Evolutionary conservation across 495 filamentous ascomycete genomes (phyloP).

Genomic region (Talaromyces proteolyticus): DNA sequence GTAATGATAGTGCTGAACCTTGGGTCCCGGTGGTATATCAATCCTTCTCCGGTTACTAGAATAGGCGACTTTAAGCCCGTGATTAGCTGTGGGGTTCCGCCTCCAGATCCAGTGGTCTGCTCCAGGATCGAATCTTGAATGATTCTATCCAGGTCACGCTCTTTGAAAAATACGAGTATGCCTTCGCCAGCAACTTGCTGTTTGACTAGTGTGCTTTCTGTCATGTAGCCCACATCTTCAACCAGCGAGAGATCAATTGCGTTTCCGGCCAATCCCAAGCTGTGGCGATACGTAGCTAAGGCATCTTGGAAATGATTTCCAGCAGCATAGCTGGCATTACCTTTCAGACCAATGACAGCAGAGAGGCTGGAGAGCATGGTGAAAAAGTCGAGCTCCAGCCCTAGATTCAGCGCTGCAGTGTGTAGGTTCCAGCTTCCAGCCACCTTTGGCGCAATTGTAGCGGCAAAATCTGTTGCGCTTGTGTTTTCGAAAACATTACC

Average conservation of each 20-base stretch:
- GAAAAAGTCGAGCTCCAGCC: slow-evolving; percentile 16
- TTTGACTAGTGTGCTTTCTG: too few relatives aligned
- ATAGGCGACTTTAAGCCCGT: too few relatives aligned
- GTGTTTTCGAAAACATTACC: too few relatives aligned
- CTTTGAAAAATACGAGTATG: slow-evolving; percentile 22
- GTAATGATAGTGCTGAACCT: background rate
- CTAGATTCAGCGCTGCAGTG: slow-evolving; percentile 8
- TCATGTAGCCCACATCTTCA: slow-evolving; percentile 18
- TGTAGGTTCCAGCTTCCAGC: slow-evolving; percentile 32
- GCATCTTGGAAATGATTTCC: slow-evolving; percentile 38
- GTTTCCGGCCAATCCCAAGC: slow-evolving; percentile 11
- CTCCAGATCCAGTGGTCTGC: slow-evolving; percentile 10
- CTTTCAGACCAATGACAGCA: slow-evolving; percentile 25
- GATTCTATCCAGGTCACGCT: slow-evolving; percentile 22
- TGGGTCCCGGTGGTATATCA: background rate
- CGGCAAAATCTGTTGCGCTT: too few relatives aligned
- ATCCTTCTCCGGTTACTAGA: background rate
- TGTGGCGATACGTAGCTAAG: slow-evolving; percentile 31
- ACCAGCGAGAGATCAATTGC: slow-evolving; percentile 13
- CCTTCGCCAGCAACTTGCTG: too few relatives aligned
- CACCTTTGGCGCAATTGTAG: slow-evolving; percentile 26
- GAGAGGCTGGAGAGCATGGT: slow-evolving; percentile 27
- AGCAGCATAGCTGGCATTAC: slow-evolving; percentile 39
- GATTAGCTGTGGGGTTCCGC: slow-evolving; percentile 11
- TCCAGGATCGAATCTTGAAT: slow-evolving; percentile 23